These are phyloP conservation scores for Umbellularia californica DNA, from an alignment of 164 flowering plant species.

Conservation along the genomic window DNA sequence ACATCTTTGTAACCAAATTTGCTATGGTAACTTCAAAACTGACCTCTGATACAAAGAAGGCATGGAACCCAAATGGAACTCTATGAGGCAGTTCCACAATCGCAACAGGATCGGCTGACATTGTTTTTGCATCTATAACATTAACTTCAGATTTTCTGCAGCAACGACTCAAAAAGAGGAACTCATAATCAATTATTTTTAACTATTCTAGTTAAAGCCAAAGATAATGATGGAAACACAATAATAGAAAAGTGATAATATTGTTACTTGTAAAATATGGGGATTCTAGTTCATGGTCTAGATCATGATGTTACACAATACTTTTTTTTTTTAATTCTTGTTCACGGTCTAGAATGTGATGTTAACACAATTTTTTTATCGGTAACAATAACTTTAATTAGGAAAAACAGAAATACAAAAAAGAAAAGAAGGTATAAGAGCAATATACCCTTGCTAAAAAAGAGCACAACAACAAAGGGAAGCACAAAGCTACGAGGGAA, in stretches of 20 bases:
- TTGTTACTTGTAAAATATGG: background rate
- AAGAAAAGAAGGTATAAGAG: no score
- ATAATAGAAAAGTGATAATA: background rate
- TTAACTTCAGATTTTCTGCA: constrained; percentile 77
- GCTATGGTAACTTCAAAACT: constrained; percentile 10
- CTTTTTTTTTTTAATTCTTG: background rate
- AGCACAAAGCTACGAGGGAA: no score
- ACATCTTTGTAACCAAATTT: background rate
- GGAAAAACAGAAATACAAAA: no score
- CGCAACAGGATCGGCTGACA: constrained; percentile 95
- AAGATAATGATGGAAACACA: background rate
- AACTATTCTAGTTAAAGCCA: background rate
- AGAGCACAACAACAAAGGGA: no score
- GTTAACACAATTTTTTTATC: background rate
- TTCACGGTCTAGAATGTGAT: background rate
- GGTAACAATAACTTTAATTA: no score
- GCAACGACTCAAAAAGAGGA: background rate
- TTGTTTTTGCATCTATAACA: constrained; percentile 88
- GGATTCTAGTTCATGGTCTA: background rate
- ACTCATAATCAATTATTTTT: background rate
- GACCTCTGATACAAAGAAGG: constrained; percentile 92
- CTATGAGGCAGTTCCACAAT: constrained; percentile 80
- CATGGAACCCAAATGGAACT: constrained; percentile 97
- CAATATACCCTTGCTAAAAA: no score
- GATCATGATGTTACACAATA: background rate